Evolutionary conservation across 2,329 filamentous ascomycete species (phyloP), one percentile per base, ranked within the genome.

Genomic region (Mollisia scopiformis): DNA sequence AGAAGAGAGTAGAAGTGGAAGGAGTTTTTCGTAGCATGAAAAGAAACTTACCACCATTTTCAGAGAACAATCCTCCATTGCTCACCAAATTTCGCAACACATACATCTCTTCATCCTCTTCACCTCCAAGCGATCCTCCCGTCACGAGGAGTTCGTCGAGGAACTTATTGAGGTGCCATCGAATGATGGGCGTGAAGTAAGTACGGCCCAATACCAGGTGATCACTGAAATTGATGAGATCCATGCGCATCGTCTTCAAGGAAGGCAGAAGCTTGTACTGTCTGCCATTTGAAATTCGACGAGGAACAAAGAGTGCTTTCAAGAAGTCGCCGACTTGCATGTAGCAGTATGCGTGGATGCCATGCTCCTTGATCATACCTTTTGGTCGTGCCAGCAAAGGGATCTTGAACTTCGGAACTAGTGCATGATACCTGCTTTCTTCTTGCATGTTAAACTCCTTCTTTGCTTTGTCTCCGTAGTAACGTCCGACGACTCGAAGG

Each of bases 401-500:
- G 11, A 64, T 35, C 30, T 33, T 61, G 23, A 61, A 52, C 19
- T 57, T 55, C 2, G 43, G 11, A 11, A 67, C 27, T 2, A 33
- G 31, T 23, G 56, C 41, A 55, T 67, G 63, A 37, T 69, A 67
- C 10, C 11, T 8, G 14, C n/a, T 46, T 16, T 51, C 51, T 30
- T 59, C 63, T 39, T 30, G 46, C 5, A 67, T 16, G 25, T 65
- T 59, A 43, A 46, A 6, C 6, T 10, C 28, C 30, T 61, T 66
- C 14, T 51, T 43, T 33, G 64, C 51, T 7, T 80, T 76, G 52
- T 86, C 82, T 58, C 85, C 82, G 62, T 84, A 86, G 69, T 83
- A 86, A 55, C 76, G 77, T 10, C 82, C 83, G 60, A 85, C 80
- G 67, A 86, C 74, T 43, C 84, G 82, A 41, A 86, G 73, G 28